Base-by-base conservation (phyloP, 148 eudicot genomes). In the Cornus suecica region DNA sequence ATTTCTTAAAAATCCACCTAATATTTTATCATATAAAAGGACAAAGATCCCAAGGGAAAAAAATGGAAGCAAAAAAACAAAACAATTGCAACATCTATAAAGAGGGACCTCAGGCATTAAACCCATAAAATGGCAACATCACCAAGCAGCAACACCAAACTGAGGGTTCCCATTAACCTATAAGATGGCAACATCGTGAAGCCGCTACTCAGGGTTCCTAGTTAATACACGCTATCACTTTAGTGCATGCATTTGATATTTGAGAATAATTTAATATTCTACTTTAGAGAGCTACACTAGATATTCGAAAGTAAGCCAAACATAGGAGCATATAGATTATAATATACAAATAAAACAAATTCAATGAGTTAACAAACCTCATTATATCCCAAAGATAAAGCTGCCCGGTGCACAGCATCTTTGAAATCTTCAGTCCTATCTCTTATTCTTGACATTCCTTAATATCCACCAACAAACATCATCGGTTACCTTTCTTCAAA, bases 351-450 rank as follows among this genome's bases (percentile, higher is more conserved):
- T n/a, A n/a, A n/a, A 64, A 64, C 30, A 14, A 42, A 42, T 29
- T 42, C 37, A 13, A 63, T 16, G 48, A 25, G 63, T 30, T 10
- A 54, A 75, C 77, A 24, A 42, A 92, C 99, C 96, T 94, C 96
- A 58, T 83, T 68, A 72, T 78, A 87, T 45, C 87, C 96, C 79
- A 92, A 68, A 76, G 93, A 84, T 63, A 94, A 63, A 69, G 97
- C 97, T 68, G 89, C 82, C 23, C 97, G 90, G 27, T 87, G 91
- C 18, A 86, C 86, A n/a, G 90, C 89, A 80, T 95, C 99, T 76
- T 87, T 91, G 10, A 95, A 92, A 85, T 95, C 99, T 81, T 95
- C 99, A 22, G 91, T 88, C 48, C 96, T 80, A 74, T 95, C 99
- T 77, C 94, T 89, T 67, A 83, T 77, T 81, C 81, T 95, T 41